A percentile compares a stretch with the other conserved stretches of the same genome.
Conservation (phyloP, 2,329 filamentous ascomycete genomes). For the Fusarium foetens region DNA sequence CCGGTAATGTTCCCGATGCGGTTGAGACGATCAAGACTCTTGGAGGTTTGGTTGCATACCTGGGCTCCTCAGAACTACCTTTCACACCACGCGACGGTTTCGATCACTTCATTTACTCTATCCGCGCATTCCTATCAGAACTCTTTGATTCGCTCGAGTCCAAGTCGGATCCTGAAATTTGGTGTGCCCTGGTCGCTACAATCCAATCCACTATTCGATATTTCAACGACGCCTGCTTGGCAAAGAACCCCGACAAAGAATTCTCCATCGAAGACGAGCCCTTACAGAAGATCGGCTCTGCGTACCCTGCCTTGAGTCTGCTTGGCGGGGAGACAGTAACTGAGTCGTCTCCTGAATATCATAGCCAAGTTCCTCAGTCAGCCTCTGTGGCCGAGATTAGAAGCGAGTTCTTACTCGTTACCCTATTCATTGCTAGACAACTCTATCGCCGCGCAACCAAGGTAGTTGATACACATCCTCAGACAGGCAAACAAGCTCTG, state of each 20-base stretch:
- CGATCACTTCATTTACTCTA: constrained; percentile 55
- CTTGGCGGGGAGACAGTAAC: constrained; percentile 22
- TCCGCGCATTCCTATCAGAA: constrained; percentile 49
- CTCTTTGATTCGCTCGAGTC: constrained; percentile 51
- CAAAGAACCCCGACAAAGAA: constrained; percentile 35
- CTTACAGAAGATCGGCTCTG: constrained; percentile 40
- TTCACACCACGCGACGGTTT: constrained; percentile 43
- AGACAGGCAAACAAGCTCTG: constrained; percentile 39
- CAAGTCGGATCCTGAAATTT: constrained; percentile 48
- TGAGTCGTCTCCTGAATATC: neutral
- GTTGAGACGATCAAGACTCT: constrained; percentile 49
- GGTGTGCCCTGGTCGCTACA: constrained; percentile 53
- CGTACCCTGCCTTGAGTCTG: constrained; percentile 45
- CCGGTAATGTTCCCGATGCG: constrained; percentile 31
- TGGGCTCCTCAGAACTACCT: constrained; percentile 59
- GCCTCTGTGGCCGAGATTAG: constrained; percentile 45
- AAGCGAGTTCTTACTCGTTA: constrained; percentile 54
- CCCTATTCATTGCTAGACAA: constrained; percentile 51
- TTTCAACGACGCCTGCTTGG: constrained; percentile 55
- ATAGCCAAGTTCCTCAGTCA: constrained; percentile 3
- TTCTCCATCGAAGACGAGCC: constrained; percentile 27
- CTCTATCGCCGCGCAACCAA: constrained; percentile 57
- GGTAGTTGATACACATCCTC: constrained; percentile 33
- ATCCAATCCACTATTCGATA: constrained; percentile 51
- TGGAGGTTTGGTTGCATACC: constrained; percentile 58